phyloP scores from a whole-genome alignment of 805 yeast genomes.

The Zygoascus biomembranicola region DNA sequence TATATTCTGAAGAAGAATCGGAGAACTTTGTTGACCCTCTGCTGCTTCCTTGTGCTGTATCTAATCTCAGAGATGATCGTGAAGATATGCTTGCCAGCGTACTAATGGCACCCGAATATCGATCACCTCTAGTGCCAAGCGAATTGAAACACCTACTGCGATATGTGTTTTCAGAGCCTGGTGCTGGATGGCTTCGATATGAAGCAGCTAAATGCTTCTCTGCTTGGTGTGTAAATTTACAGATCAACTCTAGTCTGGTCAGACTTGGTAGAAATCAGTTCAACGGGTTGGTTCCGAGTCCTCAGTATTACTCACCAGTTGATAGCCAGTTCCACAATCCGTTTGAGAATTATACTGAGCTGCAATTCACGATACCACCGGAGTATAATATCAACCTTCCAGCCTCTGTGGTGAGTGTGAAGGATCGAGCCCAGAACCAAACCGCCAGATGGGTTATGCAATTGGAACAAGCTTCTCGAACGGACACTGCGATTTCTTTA shows the following conservation, averaged over 20 bases:
- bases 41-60: slow-evolving; percentile 15
- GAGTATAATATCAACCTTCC: background rate
- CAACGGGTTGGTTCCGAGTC: background rate
- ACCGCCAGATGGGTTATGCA: slow-evolving; percentile 23
- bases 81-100: slow-evolving; percentile 20
- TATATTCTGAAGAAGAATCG: background rate
- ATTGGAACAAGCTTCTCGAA: slow-evolving; percentile 17
- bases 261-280: background rate
- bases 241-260: background rate
- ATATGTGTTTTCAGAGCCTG: slow-evolving; percentile 21
- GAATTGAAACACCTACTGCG: slow-evolving; percentile 15
- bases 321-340: background rate
- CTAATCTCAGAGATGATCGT: slow-evolving; percentile 7
- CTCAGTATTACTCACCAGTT: background rate
- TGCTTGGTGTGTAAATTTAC: slow-evolving; percentile 13
- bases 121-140: slow-evolving; percentile 8
- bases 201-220: slow-evolving; percentile 19
- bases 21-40: slow-evolving; percentile 6
- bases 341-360: background rate
- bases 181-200: slow-evolving; percentile 21
- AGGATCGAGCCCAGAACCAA: slow-evolving; percentile 12
- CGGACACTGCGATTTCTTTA: slow-evolving; percentile 10
- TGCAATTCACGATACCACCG: background rate
- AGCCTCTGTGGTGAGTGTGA: no score
- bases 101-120: slow-evolving; percentile 19